phyloP scores from a whole-genome alignment of 2,329 filamentous ascomycete species.

The Coniochaeta sp. region DNA sequence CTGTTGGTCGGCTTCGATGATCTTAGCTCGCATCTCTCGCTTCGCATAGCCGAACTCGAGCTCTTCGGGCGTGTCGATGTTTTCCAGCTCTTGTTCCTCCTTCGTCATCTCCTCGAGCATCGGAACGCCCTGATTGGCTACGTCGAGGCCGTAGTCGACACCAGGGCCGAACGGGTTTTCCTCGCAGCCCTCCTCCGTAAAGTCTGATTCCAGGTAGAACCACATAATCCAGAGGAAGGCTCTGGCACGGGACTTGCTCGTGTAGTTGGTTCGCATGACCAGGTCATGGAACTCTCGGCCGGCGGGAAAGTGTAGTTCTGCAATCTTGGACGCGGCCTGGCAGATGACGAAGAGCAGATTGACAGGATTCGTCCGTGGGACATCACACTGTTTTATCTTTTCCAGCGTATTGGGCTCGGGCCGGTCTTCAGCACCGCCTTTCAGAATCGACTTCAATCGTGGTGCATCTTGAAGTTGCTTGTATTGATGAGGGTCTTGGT shows the following conservation, averaged over 20 bases:
- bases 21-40: constrained; percentile 66
- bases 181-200: constrained; percentile 77
- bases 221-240: constrained; percentile 98
- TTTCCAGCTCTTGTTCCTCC: constrained; percentile 61
- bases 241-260: constrained; percentile 72
- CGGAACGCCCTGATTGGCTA: constrained; percentile 64
- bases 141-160: constrained; percentile 56
- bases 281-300: constrained; percentile 91
- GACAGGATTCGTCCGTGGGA: constrained; percentile 86
- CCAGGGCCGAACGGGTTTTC: constrained; percentile 83
- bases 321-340: constrained; percentile 82
- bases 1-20: constrained; percentile 68
- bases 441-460: constrained; percentile 91
- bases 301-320: constrained; percentile 82
- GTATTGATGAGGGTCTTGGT: constrained; percentile 91
- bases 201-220: constrained; percentile 97
- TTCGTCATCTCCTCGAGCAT: constrained; percentile 56
- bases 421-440: constrained; percentile 88
- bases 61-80: constrained; percentile 66
- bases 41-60: constrained; percentile 64
- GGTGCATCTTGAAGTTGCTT: constrained; percentile 97
- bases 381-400: constrained; percentile 61
- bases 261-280: constrained; percentile 81
- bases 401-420: constrained; percentile 77
- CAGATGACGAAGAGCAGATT: constrained; percentile 95